These are phyloP conservation scores for Alternaria ventricosa DNA, from an alignment of 2,329 filamentous ascomycete species.

Conservation along the genomic window DNA sequence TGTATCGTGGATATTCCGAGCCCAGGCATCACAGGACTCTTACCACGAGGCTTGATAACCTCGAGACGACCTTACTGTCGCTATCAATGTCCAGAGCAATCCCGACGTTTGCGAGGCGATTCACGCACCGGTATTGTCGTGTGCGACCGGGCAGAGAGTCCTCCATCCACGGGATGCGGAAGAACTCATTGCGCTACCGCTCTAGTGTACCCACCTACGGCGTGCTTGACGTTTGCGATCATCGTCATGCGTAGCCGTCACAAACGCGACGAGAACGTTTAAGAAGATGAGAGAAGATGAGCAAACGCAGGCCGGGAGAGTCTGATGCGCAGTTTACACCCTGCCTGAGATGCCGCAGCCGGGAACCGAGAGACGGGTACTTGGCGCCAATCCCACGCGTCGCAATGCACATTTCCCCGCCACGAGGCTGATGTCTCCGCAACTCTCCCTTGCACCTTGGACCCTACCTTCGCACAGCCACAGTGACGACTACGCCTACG, in stretches of 20 bases:
- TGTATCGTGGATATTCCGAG: not conserved
- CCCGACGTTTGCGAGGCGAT: not conserved
- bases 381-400: conserved; percentile 26
- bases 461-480: conserved; percentile 25
- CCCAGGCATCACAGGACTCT: not conserved
- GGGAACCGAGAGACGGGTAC: conserved; percentile 21
- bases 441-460: conserved; percentile 10
- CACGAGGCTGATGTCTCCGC: conserved; percentile 25
- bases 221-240: conserved; percentile 6
- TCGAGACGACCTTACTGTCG: not conserved
- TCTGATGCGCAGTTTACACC: not conserved
- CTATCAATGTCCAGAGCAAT: not conserved
- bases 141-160: conserved; percentile 3
- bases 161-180: conserved; percentile 1
- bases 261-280: not conserved
- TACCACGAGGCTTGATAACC: not conserved
- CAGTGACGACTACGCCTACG: conserved; percentile 3
- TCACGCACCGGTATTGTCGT: not conserved
- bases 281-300: not conserved
- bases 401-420: conserved; percentile 19
- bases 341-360: conserved; percentile 1
- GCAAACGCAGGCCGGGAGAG: not conserved
- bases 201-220: conserved; percentile 11
- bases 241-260: not conserved
- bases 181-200: conserved; percentile 8